phyloP scores from a whole-genome alignment of 1,284 basidiomycete species.

The Cutaneotrichosporon sp. region DNA sequence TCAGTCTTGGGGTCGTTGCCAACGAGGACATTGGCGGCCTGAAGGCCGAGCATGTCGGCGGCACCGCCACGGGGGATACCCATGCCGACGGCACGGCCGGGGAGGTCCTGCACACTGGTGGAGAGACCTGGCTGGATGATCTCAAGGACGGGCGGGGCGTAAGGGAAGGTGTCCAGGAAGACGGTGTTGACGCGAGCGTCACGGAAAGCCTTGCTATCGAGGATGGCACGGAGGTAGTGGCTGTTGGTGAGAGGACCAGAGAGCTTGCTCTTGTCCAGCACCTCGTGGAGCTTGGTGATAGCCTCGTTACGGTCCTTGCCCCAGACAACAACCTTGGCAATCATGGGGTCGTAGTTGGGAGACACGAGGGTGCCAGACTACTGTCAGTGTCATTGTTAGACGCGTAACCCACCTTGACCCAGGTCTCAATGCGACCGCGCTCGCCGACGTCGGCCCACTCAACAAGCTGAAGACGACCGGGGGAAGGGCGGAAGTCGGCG shows the following conservation, averaged over 20 bases:
- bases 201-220: slow-evolving; percentile 49
- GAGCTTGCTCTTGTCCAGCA: slow-evolving; percentile 49
- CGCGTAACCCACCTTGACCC: slow-evolving; percentile 23
- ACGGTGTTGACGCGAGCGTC: slow-evolving; percentile 55
- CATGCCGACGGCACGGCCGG: slow-evolving; percentile 56
- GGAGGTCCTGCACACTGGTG: slow-evolving; percentile 61
- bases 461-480: slow-evolving; percentile 60
- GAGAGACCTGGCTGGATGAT: slow-evolving; percentile 59
- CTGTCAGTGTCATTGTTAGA: too few species aligned
- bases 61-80: slow-evolving; percentile 66
- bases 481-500: slow-evolving; percentile 57
- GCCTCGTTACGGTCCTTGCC: slow-evolving; percentile 22
- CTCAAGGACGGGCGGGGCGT: slow-evolving; percentile 52
- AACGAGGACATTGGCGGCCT: slow-evolving; percentile 59
- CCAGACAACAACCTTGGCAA: slow-evolving; percentile 37
- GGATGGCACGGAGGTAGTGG: slow-evolving; percentile 54
- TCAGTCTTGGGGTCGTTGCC: slow-evolving; percentile 57
- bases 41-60: slow-evolving; percentile 60
- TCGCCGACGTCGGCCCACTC: slow-evolving; percentile 44
- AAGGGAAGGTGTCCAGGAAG: slow-evolving; percentile 50
- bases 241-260: slow-evolving; percentile 58
- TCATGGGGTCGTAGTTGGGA: slow-evolving; percentile 58
- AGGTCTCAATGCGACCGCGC: slow-evolving; percentile 39
- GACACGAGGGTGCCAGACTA: slow-evolving; percentile 52
- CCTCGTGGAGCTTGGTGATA: slow-evolving; percentile 23